Conservation (phyloP, 139 green algal species). For the Desmodesmus armatus region DNA sequence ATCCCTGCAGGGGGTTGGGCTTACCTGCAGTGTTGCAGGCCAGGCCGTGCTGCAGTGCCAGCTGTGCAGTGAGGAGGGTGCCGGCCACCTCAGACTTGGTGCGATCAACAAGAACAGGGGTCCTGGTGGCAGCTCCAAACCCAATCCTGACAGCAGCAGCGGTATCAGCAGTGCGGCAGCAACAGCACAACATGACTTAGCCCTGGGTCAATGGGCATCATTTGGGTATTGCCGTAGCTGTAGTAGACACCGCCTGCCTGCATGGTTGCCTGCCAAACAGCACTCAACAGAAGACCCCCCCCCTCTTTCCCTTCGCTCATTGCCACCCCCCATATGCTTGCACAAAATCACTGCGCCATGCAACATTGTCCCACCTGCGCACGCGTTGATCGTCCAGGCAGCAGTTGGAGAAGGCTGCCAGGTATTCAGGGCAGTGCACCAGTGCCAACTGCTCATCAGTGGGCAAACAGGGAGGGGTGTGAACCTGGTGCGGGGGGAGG, state of each 20-base stretch:
- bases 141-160: slow-evolving; percentile 51
- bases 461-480: slow-evolving; percentile 33
- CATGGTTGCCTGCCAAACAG: too few species aligned
- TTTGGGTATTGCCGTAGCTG: too few species aligned
- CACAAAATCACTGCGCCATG: background rate
- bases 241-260: too few species aligned
- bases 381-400: slow-evolving; percentile 57
- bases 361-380: slow-evolving; percentile 62
- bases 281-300: too few species aligned
- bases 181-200: background rate
- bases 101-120: slow-evolving; percentile 54
- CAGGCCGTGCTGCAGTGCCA: slow-evolving; percentile 84
- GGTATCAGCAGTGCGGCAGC: background rate
- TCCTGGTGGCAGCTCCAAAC: slow-evolving; percentile 49
- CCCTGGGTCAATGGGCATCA: too few species aligned
- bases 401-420: slow-evolving; percentile 62
- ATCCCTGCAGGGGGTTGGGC: too few species aligned
- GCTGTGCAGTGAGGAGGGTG: slow-evolving; percentile 88
- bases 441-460: slow-evolving; percentile 58
- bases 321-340: too few species aligned
- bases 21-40: slow-evolving; percentile 86
- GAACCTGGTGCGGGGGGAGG: slow-evolving; percentile 34
- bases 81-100: slow-evolving; percentile 73
- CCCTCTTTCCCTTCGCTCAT: too few species aligned
- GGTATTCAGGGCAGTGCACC: slow-evolving; percentile 77